Percentiles rank a stretch among this genome's conserved stretches.
phyloP scores from a whole-genome alignment of 306 rosid species.

The Dicorynia guianensis region DNA sequence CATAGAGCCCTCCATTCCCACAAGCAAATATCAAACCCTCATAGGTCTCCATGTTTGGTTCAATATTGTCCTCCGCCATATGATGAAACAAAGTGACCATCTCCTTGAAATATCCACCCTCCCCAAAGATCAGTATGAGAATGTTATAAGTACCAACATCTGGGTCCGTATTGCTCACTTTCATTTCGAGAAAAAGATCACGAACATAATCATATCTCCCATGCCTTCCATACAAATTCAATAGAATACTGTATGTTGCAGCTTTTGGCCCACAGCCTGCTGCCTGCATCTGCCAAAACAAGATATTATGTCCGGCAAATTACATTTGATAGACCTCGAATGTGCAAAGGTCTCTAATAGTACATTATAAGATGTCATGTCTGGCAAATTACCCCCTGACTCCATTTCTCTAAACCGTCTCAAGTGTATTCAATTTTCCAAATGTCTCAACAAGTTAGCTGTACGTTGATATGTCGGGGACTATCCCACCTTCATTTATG shows the following conservation, averaged over 20 bases:
- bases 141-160: constrained; percentile 90
- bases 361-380: constrained; percentile 87
- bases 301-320: too few species aligned
- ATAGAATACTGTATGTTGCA: constrained; percentile 73
- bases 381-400: constrained; percentile 83
- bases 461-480: constrained; percentile 83
- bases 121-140: constrained; percentile 94
- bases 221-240: constrained; percentile 80
- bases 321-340: constrained; percentile 69
- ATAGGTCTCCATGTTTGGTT: constrained; percentile 90
- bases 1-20: constrained; percentile 92
- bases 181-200: constrained; percentile 94
- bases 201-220: constrained; percentile 94
- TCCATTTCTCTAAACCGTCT: constrained; percentile 89
- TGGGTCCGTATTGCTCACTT: constrained; percentile 86
- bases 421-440: constrained; percentile 72
- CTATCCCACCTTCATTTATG: constrained; percentile 91
- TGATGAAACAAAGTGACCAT: constrained; percentile 97
- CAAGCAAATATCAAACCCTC: constrained; percentile 93
- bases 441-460: constrained; percentile 82
- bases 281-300: constrained; percentile 93
- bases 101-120: constrained; percentile 96
- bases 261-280: constrained; percentile 90
- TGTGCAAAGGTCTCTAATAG: constrained; percentile 76
- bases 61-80: constrained; percentile 90